Base-by-base conservation (phyloP, 257 asterid genomes). In the Paulownia fortunei region DNA sequence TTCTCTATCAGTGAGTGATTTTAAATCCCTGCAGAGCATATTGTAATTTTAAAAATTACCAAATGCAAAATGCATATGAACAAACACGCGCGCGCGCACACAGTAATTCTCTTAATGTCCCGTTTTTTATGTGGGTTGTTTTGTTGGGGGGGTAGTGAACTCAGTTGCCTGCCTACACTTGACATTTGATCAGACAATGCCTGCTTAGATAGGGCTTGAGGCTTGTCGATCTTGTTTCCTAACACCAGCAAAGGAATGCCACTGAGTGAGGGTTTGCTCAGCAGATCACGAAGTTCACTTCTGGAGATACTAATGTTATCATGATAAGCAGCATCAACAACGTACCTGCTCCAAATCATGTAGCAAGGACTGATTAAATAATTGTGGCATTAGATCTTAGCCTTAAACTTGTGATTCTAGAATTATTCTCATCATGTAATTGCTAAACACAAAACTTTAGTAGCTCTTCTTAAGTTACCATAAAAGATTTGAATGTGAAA, bases 241-340 rank as follows among this genome's bases (percentile, higher is more conserved):
- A 95, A 74, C 8, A 95, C 98, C 79, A 95, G 84, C 86, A 95
- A 84, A 58, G 99, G 98, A 75, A 95, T 95, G 80, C 97, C 97
- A n/a, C 86, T 90, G 66, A 95, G 88, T 21, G 99, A 91, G 76
- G 94, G 91, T 83, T 93, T 95, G 86, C 89, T 90, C 86, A 95
- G 82, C 79, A 95, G 87, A 83, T 95, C 99, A 47, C 93, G 99
- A 76, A 95, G 91, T 82, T 95, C 98, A 70, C 91, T 84, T 75
- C 67, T 93, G 51, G 99, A 95, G 79, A 86, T 86, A 83, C 86
- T 90, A 52, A 95, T 81, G 83, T 95, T 95, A 46, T 93, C 99
- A 5, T 81, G 94, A 81, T 95, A 98, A 76, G 97, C 99, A 82
- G 96, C 98, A 88, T 95, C 99, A 70, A 95, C 99, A 55, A 95